Conservation (phyloP, 129 eudicot genomes). For the Tagetes erecta region DNA sequence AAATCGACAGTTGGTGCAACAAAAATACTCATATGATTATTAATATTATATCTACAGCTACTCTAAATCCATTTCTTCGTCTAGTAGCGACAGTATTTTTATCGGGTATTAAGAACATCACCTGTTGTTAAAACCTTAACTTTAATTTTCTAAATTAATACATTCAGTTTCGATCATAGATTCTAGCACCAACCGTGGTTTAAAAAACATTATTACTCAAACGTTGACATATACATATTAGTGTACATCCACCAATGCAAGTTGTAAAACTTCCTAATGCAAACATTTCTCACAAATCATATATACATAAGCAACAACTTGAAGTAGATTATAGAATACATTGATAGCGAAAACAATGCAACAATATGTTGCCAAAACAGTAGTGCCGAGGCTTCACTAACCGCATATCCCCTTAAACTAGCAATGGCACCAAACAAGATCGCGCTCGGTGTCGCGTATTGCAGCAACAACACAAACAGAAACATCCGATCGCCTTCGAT, state of each 20-base stretch:
- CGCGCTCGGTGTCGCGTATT: slow-evolving; percentile 84
- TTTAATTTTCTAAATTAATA: too few species aligned
- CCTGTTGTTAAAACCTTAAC: too few species aligned
- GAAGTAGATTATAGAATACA: slow-evolving; percentile 64
- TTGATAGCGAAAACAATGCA: slow-evolving; percentile 66
- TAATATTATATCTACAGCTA: too few species aligned
- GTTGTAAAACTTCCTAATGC: not conserved
- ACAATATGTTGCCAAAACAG: slow-evolving; percentile 86
- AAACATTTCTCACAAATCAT: slow-evolving; percentile 24
- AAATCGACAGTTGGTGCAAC: too few species aligned
- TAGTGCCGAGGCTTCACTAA: slow-evolving; percentile 80
- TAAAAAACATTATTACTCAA: not conserved
- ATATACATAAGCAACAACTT: slow-evolving; percentile 51
- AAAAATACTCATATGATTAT: too few species aligned
- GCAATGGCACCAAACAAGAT: slow-evolving; percentile 92
- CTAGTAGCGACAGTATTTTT: too few species aligned
- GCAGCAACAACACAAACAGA: slow-evolving; percentile 78
- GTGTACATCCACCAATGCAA: slow-evolving; percentile 7
- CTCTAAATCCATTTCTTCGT: too few species aligned
- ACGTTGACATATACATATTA: slow-evolving; percentile 3
- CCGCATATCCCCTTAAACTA: slow-evolving; percentile 90
- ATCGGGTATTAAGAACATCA: too few species aligned
- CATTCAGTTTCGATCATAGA: too few species aligned
- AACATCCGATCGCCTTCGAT: slow-evolving; percentile 70
- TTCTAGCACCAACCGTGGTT: too few species aligned